phyloP scores from a whole-genome alignment of 352 stramenopile genomes.

The Pythium diclinum region DNA sequence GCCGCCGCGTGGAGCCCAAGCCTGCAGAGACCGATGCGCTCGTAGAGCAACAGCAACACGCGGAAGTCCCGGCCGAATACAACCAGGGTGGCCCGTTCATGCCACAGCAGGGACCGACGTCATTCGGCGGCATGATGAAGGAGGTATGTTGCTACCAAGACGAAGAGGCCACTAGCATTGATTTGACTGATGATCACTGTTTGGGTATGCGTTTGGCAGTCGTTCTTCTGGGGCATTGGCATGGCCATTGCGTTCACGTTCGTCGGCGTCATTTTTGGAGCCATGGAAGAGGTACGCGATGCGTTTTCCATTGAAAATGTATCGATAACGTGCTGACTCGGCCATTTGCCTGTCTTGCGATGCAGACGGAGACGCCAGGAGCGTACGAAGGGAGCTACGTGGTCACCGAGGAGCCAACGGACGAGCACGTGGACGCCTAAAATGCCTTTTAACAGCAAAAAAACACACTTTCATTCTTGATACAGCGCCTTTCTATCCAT shows the following conservation, averaged over 20 bases:
- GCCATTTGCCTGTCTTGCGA: background rate
- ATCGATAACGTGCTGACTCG: background rate
- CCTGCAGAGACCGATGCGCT: slow-evolving; percentile 36
- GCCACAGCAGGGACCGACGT: slow-evolving; percentile 34
- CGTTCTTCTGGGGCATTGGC: slow-evolving; percentile 74
- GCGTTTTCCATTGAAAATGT: background rate
- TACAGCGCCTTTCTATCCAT: background rate
- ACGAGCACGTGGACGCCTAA: background rate
- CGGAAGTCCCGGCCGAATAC: slow-evolving; percentile 33
- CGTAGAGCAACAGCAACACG: slow-evolving; percentile 23
- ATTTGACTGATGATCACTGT: background rate
- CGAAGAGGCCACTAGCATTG: too few species aligned
- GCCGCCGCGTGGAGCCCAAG: slow-evolving; percentile 48
- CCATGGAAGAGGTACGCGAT: slow-evolving; percentile 56
- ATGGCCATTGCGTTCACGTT: slow-evolving; percentile 76
- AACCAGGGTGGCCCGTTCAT: slow-evolving; percentile 23
- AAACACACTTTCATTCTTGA: background rate
- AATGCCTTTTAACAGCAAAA: background rate
- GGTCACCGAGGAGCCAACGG: background rate
- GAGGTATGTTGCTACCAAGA: too few species aligned
- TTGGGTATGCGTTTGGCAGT: slow-evolving; percentile 31
- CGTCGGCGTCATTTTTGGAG: slow-evolving; percentile 61
- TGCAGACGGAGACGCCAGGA: background rate
- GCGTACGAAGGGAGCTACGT: background rate
- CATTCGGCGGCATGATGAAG: slow-evolving; percentile 65